A percentile compares a stretch with the other conserved stretches of the same genome.
Evolutionary conservation across 805 yeast species (phyloP).

Genomic region (Henningerozyma blattae): DNA sequence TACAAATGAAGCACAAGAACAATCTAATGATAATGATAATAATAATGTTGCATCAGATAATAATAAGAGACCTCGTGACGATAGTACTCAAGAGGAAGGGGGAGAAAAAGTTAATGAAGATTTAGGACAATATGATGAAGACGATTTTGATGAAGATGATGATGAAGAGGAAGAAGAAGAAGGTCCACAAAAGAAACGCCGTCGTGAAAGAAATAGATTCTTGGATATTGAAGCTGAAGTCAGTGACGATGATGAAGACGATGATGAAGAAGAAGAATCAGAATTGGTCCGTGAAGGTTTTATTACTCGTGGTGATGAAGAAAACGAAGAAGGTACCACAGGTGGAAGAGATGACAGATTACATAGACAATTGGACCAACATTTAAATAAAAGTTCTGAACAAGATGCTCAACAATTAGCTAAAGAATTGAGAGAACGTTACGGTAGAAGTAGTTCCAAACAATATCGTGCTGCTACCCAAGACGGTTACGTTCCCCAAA

Average conservation of each 20-base stretch:
- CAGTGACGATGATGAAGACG: conserved; percentile 87
- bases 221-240: conserved; percentile 99
- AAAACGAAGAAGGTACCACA: conserved; percentile 42
- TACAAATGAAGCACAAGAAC: no score
- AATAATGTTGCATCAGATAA: neutral
- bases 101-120: neutral
- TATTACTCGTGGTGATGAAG: conserved; percentile 42
- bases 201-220: conserved; percentile 62
- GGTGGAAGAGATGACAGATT: conserved; percentile 55
- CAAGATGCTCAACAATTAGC: conserved; percentile 94
- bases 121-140: conserved; percentile 22
- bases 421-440: conserved; percentile 80
- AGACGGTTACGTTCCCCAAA: conserved; percentile 82
- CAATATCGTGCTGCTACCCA: conserved; percentile 68
- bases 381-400: conserved; percentile 76
- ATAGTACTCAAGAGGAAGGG: conserved; percentile 1
- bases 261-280: conserved; percentile 91
- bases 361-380: conserved; percentile 84
- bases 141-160: conserved; percentile 44
- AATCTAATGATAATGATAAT: no score
- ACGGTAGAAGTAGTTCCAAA: conserved; percentile 73
- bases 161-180: conserved; percentile 46
- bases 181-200: conserved; percentile 33
- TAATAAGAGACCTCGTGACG: conserved; percentile 2
- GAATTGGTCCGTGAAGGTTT: conserved; percentile 76